phyloP scores from a whole-genome alignment of 2,329 filamentous ascomycete genomes.

The Cladorrhinum sp. region DNA sequence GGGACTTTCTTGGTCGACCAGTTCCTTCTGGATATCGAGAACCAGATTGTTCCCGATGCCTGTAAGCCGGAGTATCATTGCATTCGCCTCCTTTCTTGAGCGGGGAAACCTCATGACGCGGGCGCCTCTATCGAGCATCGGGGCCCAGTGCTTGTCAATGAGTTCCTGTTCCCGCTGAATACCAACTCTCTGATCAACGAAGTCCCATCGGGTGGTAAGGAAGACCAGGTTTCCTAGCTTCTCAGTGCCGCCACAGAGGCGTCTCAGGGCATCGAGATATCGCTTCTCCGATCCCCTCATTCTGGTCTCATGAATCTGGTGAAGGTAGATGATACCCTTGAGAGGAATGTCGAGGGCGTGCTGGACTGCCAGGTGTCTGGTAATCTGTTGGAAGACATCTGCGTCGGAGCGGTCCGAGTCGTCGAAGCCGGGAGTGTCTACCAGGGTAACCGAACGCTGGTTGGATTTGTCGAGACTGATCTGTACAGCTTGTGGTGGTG shows the following conservation, averaged over 20 bases:
- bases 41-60: not conserved
- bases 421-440: constrained; percentile 1
- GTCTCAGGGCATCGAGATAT: not conserved
- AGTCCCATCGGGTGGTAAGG: not conserved
- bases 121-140: not conserved
- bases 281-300: not conserved
- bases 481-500: not conserved
- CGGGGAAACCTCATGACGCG: not conserved
- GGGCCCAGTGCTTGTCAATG: not conserved
- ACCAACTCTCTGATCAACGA: not conserved
- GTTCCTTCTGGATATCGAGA: not conserved
- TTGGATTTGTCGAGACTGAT: not conserved
- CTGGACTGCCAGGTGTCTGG: not conserved
- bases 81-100: not conserved
- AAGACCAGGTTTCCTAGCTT: not conserved
- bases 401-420: not conserved
- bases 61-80: not conserved
- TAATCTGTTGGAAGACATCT: not conserved
- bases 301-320: not conserved
- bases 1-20: not conserved
- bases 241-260: not conserved
- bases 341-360: not conserved
- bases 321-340: not conserved
- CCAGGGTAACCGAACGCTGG: not conserved
- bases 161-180: constrained; percentile 1